Evolutionary conservation across 2,329 filamentous ascomycete genomes (phyloP), one percentile per base, ranked within the genome.

Genomic region (Xylaria polymorpha): DNA sequence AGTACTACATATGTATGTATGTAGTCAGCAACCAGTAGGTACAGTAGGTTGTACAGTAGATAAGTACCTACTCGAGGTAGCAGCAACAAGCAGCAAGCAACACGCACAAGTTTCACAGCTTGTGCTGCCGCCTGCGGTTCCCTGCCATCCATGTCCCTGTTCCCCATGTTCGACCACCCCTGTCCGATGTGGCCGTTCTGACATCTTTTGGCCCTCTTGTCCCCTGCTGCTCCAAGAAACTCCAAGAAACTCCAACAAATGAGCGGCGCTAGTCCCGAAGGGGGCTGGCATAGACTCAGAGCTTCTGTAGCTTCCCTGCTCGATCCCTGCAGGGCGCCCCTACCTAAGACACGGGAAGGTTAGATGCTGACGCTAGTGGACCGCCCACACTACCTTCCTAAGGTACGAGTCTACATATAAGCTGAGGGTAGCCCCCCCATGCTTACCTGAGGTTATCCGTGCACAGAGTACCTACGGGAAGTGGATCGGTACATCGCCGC

Each of bases 51-150:
- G 32, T 8, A 8, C 32, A 37, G 35, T 37, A 37, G 10, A 12
- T 37, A 37, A 9, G 35, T 37, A 37, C 35, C 35, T 37, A 37
- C 35, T 4, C 14, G n/a, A 22, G 39, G 35, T 32, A 41, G 22
- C 32, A 56, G 32, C 32, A 51, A 25, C 57, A 22, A n/a, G n/a
- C 35, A 41, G 35, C 53, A 41, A 2, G 35, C n/a, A 39, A n/a
- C 41, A 44, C 56, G 57, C 41, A 62, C 29, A 63, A 53, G 65
- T 67, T 67, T 67, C 60, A 67, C 65, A 67, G 61, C 65, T 53
- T 53, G 56, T 63, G 44, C 56, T 4, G 25, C 25, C 25, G 25
- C 25, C 25, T 66, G 62, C 62, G 22, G 65, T 67, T 67, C 60
- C 60, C 53, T 60, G 44, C 43, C n/a, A 59, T 53, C 39, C 61